Percentiles rank a stretch among this genome's conserved stretches.
phyloP scores from a whole-genome alignment of 495 filamentous ascomycete species.

The Penicillium bovifimosum region DNA sequence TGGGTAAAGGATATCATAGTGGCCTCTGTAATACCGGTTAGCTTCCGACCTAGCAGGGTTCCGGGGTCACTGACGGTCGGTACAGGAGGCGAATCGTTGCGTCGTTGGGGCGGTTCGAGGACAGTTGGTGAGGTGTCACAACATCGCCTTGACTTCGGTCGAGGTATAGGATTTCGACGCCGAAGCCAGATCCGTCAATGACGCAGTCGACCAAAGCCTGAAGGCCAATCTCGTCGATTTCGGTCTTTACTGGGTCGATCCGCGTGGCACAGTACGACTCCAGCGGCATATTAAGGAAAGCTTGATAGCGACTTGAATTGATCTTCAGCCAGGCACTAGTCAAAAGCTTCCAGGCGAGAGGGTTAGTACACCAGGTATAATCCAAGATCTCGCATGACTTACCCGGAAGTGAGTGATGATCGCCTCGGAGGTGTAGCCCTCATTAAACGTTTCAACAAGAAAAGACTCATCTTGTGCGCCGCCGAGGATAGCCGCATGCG shows the following conservation, averaged over 20 bases:
- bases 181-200: slow-evolving; percentile 65
- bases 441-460: slow-evolving; percentile 73
- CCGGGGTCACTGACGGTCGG: slow-evolving; percentile 58
- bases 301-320: slow-evolving; percentile 59
- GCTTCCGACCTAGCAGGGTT: too few relatives aligned
- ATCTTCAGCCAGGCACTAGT: slow-evolving; percentile 84
- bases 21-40: too few relatives aligned
- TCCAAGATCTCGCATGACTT: slow-evolving; percentile 14
- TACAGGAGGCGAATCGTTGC: slow-evolving; percentile 64
- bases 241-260: slow-evolving; percentile 68
- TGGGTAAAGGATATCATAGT: slow-evolving; percentile 93
- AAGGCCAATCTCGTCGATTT: slow-evolving; percentile 87
- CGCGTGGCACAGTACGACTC: slow-evolving; percentile 62
- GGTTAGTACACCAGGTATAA: slow-evolving; percentile 5
- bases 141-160: slow-evolving; percentile 77
- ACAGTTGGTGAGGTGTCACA: slow-evolving; percentile 71
- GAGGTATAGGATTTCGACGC: slow-evolving; percentile 83
- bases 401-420: slow-evolving; percentile 72
- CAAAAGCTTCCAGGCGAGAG: slow-evolving; percentile 52
- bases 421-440: slow-evolving; percentile 55
- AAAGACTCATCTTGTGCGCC: slow-evolving; percentile 54
- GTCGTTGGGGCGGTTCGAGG: slow-evolving; percentile 44
- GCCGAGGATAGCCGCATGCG: slow-evolving; percentile 46
- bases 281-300: slow-evolving; percentile 61
- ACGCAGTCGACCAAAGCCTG: slow-evolving; percentile 72